A percentile compares a stretch with the other conserved stretches of the same genome.
Evolutionary conservation across 306 rosid genomes (phyloP).

Genomic region (Begonia peltatifolia): DNA sequence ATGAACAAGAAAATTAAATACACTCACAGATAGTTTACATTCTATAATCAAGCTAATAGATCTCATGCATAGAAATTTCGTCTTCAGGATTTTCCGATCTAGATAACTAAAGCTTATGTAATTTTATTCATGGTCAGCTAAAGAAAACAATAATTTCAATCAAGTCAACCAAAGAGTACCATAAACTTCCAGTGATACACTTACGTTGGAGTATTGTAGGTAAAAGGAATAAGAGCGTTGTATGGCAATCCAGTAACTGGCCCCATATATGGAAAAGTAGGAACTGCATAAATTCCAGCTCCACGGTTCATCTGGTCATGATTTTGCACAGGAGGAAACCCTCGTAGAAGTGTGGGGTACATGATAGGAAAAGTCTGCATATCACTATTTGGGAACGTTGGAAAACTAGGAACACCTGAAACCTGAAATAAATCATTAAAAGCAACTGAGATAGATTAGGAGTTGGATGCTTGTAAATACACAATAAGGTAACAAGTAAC

Average conservation of each 20-base stretch:
- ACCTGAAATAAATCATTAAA: slow-evolving; percentile 30
- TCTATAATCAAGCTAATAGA: no score
- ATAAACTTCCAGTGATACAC: slow-evolving; percentile 9
- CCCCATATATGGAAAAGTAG: slow-evolving; percentile 41
- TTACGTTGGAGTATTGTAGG: slow-evolving; percentile 78
- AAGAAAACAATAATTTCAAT: no score
- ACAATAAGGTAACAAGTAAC: no score
- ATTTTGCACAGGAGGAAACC: slow-evolving; percentile 26
- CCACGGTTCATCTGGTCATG: slow-evolving; percentile 61
- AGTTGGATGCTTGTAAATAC: no score
- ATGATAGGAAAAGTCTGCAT: slow-evolving; percentile 55
- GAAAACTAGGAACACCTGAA: slow-evolving; percentile 26
- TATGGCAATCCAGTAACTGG: slow-evolving; percentile 51
- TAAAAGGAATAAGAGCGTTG: slow-evolving; percentile 63
- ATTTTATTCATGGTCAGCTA: no score
- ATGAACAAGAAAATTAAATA: not conserved
- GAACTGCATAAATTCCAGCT: slow-evolving; percentile 89
- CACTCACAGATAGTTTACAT: no score
- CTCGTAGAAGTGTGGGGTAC: slow-evolving; percentile 61
- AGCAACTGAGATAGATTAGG: not conserved
- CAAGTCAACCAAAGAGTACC: not conserved
- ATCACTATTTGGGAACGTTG: slow-evolving; percentile 31
- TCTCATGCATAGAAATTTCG: no score
- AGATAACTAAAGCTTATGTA: no score
- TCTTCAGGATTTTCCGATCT: no score